Conservation (phyloP, 768 basidiomycete species). For the Macrolepiota fuliginosa region DNA sequence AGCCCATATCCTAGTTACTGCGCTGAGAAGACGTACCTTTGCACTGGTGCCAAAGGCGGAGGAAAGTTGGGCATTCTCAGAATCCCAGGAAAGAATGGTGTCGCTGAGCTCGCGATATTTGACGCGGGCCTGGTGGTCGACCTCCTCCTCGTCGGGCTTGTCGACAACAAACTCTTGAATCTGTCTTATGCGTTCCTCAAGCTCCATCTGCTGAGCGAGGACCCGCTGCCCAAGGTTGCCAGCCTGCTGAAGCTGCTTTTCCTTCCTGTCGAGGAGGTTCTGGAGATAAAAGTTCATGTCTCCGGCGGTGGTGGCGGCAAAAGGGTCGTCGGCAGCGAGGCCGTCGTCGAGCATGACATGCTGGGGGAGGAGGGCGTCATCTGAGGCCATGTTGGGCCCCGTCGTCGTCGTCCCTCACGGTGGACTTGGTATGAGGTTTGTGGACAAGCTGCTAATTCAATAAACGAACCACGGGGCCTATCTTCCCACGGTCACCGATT, state of each 20-base stretch:
- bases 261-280: conserved; percentile 82
- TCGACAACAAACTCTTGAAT: conserved; percentile 36
- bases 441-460: neutral
- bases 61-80: conserved; percentile 74
- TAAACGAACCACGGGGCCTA: neutral
- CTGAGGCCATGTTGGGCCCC: neutral
- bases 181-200: conserved; percentile 84
- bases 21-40: neutral
- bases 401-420: neutral
- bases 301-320: conserved; percentile 35
- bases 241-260: conserved; percentile 88
- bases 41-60: conserved; percentile 58
- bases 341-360: neutral
- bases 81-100: conserved; percentile 74
- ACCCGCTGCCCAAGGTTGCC: conserved; percentile 93
- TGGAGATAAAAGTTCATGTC: conserved; percentile 65
- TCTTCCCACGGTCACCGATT: conserved; percentile 1
- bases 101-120: conserved; percentile 77
- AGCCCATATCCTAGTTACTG: neutral
- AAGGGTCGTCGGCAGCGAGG: conserved; percentile 2
- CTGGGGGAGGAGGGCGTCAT: neutral
- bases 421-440: neutral
- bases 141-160: conserved; percentile 11
- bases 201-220: conserved; percentile 88
- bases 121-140: conserved; percentile 62